These are phyloP conservation scores for Mercurialis annua DNA, from an alignment of 345 rosid genomes.

Conservation along the genomic window DNA sequence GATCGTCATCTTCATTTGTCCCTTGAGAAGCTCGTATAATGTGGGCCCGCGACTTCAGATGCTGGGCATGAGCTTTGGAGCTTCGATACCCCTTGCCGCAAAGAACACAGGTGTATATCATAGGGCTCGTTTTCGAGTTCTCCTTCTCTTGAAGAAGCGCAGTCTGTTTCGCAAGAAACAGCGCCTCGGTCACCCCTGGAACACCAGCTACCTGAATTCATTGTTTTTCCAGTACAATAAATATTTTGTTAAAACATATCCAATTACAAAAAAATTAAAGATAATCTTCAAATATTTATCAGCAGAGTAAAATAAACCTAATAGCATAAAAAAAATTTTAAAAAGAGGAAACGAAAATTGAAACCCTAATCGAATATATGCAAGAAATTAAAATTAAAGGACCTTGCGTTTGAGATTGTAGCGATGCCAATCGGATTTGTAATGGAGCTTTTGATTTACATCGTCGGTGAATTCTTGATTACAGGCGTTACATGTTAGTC, in stretches of 20 bases:
- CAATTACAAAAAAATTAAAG: neutral
- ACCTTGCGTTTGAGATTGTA: constrained; percentile 98
- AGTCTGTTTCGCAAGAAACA: constrained; percentile 73
- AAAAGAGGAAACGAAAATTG: no score
- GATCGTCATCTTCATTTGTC: constrained; percentile 45
- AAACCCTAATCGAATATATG: neutral
- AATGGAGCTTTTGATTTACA: constrained; percentile 73
- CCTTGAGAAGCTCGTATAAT: constrained; percentile 57
- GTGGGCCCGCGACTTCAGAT: constrained; percentile 71
- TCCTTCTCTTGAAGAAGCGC: constrained; percentile 62
- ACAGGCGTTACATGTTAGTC: constrained; percentile 88
- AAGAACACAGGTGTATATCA: constrained; percentile 68
- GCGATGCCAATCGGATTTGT: constrained; percentile 98
- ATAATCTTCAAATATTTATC: neutral
- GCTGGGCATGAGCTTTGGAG: constrained; percentile 82
- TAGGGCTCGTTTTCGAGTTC: constrained; percentile 49
- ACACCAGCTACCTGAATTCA: constrained; percentile 77
- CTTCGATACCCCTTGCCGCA: constrained; percentile 86
- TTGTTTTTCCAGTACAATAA: neutral
- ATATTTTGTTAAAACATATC: neutral
- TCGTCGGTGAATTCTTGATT: constrained; percentile 78
- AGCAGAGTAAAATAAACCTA: neutral
- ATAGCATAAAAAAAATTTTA: neutral
- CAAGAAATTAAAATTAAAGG: neutral
- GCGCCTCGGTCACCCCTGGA: constrained; percentile 87